These are phyloP conservation scores for Pleurotus eryngii DNA, from an alignment of 768 basidiomycete species.

Conservation along the genomic window DNA sequence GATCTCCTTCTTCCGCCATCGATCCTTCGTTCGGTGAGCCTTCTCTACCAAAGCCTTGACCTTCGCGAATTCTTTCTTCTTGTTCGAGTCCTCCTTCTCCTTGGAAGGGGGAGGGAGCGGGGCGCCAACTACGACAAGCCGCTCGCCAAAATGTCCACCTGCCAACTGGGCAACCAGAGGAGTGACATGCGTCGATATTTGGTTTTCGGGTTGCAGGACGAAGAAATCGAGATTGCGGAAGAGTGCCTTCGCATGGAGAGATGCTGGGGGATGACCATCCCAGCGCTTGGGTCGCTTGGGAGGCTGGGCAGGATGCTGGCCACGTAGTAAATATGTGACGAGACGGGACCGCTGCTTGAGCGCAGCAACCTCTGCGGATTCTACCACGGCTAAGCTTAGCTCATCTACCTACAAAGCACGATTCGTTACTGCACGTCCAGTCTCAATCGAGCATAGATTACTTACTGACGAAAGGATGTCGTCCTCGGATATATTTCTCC, in stretches of 20 bases:
- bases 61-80: conserved; percentile 19
- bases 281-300: conserved; percentile 4
- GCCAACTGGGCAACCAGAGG: conserved; percentile 54
- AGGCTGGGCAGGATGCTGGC: conserved; percentile 1
- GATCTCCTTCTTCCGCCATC: conserved; percentile 13
- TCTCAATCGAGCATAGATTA: not conserved
- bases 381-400: no score
- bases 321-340: conserved; percentile 22
- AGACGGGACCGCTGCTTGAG: conserved; percentile 13
- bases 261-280: conserved; percentile 1
- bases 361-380: no score
- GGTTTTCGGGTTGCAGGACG: conserved; percentile 52
- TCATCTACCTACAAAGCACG: no score
- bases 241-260: conserved; percentile 15
- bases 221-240: conserved; percentile 50
- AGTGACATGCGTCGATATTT: conserved; percentile 60
- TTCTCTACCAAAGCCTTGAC: conserved; percentile 26
- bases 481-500: conserved; percentile 1
- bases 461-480: conserved; percentile 1
- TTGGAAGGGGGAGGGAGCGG: conserved; percentile 28
- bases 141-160: conserved; percentile 48
- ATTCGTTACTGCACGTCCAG: no score
- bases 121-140: conserved; percentile 50
- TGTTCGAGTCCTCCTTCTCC: conserved; percentile 13
- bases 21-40: conserved; percentile 21